Conservation (phyloP, 2,329 filamentous ascomycete species). For the Colletotrichum lindemuthianum region DNA sequence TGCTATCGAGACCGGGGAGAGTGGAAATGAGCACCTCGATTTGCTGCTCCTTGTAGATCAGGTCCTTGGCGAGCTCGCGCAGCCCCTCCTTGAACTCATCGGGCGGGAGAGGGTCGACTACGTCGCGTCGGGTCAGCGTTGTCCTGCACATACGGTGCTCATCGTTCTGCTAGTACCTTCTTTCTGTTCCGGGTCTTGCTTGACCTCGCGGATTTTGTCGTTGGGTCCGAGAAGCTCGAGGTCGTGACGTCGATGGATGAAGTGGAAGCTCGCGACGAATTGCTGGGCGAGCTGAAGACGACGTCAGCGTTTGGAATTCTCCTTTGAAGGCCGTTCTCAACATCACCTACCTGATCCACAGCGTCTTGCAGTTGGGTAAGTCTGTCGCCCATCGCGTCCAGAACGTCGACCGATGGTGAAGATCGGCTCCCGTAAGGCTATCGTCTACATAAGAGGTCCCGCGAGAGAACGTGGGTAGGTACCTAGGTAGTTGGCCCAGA, state of each 20-base stretch:
- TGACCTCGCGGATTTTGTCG: conserved; percentile 68
- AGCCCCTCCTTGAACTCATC: conserved; percentile 75
- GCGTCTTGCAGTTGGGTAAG: conserved; percentile 88
- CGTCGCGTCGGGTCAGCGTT: conserved; percentile 25
- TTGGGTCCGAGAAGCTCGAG: conserved; percentile 66
- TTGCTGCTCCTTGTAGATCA: conserved; percentile 84
- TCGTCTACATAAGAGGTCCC: conserved; percentile 12
- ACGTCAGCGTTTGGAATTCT: conserved; percentile 5
- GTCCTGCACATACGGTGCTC: not conserved
- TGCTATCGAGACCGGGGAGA: conserved; percentile 81
- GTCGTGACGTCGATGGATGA: conserved; percentile 75
- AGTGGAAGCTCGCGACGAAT: conserved; percentile 74
- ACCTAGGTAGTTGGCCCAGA: too few relatives aligned
- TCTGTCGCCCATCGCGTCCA: conserved; percentile 71
- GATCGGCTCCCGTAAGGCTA: not conserved
- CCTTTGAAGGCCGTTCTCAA: not conserved
- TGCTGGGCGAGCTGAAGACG: conserved; percentile 69
- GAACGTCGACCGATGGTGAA: not conserved
- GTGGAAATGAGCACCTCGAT: conserved; percentile 81
- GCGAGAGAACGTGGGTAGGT: not conserved
- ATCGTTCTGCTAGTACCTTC: conserved; percentile 52
- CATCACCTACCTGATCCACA: conserved; percentile 74
- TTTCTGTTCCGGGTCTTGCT: conserved; percentile 62
- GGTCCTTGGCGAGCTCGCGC: conserved; percentile 77
- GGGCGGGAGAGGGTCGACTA: conserved; percentile 69